phyloP scores from a whole-genome alignment of 768 basidiomycete species.

The Clitopilus passeckerianus region DNA sequence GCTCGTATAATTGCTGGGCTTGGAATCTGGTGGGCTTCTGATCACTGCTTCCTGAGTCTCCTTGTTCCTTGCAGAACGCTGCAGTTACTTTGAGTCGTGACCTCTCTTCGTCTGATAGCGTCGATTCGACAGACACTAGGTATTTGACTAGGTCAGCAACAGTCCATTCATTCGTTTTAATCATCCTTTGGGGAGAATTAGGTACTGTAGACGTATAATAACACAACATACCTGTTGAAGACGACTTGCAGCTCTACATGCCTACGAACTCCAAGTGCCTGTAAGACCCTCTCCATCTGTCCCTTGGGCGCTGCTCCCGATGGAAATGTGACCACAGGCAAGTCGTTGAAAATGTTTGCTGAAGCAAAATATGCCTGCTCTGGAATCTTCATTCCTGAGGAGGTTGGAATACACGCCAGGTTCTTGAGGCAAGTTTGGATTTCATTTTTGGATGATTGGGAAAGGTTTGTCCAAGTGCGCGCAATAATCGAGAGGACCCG shows the following conservation, averaged over 20 bases:
- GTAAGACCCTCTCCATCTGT: constrained; percentile 63
- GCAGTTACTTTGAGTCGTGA: constrained; percentile 59
- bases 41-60: constrained; percentile 11
- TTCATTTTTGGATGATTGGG: constrained; percentile 38
- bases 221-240: constrained; percentile 65
- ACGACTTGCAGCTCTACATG: constrained; percentile 92
- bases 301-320: constrained; percentile 63
- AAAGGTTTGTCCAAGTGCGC: constrained; percentile 68
- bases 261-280: constrained; percentile 77
- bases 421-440: constrained; percentile 43
- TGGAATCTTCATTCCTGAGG: constrained; percentile 68
- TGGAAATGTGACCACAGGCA: constrained; percentile 73
- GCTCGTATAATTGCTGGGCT: constrained; percentile 83
- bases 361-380: constrained; percentile 78
- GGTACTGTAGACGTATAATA: background rate
- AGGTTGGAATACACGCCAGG: constrained; percentile 67
- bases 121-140: constrained; percentile 73
- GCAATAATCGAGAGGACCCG: constrained; percentile 63
- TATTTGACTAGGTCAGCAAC: constrained; percentile 83
- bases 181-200: constrained; percentile 51
- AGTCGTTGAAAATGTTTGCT: constrained; percentile 85
- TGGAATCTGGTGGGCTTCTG: constrained; percentile 43
- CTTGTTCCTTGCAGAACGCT: constrained; percentile 65
- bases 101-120: constrained; percentile 38
- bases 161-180: constrained; percentile 88